Conservation (phyloP, 306 rosid species). For the Hippophae gyantsensis region DNA sequence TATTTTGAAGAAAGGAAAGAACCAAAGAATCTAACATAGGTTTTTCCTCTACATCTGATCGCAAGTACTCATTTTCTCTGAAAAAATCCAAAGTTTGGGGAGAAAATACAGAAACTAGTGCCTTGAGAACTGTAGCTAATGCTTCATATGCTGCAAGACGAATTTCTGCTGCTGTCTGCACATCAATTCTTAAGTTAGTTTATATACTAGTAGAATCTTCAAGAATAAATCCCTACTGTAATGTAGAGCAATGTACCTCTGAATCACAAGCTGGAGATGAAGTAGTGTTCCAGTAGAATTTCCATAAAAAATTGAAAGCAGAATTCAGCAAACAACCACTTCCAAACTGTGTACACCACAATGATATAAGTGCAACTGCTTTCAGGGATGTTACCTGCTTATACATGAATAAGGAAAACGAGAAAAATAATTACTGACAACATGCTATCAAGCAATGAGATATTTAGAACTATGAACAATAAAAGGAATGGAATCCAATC, state of each 20-base stretch:
- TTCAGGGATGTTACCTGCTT: slow-evolving; percentile 59
- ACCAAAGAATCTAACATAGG: slow-evolving; percentile 53
- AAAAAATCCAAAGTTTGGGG: slow-evolving; percentile 26
- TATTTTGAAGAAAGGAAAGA: slow-evolving; percentile 47
- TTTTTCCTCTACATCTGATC: slow-evolving; percentile 29
- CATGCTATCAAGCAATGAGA: neutral
- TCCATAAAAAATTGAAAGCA: slow-evolving; percentile 57
- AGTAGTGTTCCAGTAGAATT: slow-evolving; percentile 58
- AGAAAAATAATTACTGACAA: slow-evolving; percentile 13
- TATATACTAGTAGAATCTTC: slow-evolving; percentile 16
- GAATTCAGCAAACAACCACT: slow-evolving; percentile 26
- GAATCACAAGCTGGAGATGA: slow-evolving; percentile 44
- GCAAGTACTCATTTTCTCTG: slow-evolving; percentile 29
- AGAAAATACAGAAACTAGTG: slow-evolving; percentile 43
- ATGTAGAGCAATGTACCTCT: slow-evolving; percentile 48
- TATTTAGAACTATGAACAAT: neutral
- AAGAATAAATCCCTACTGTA: neutral
- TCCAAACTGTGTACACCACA: slow-evolving; percentile 47
- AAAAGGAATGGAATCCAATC: neutral
- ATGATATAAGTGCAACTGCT: slow-evolving; percentile 54
- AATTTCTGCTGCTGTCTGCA: slow-evolving; percentile 70
- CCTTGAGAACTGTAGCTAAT: slow-evolving; percentile 52
- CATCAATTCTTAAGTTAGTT: slow-evolving; percentile 22
- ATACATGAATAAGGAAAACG: slow-evolving; percentile 20
- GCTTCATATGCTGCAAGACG: slow-evolving; percentile 82